These are phyloP conservation scores for Staphylotrichum longicolle DNA, from an alignment of 495 filamentous ascomycete genomes.

Conservation along the genomic window DNA sequence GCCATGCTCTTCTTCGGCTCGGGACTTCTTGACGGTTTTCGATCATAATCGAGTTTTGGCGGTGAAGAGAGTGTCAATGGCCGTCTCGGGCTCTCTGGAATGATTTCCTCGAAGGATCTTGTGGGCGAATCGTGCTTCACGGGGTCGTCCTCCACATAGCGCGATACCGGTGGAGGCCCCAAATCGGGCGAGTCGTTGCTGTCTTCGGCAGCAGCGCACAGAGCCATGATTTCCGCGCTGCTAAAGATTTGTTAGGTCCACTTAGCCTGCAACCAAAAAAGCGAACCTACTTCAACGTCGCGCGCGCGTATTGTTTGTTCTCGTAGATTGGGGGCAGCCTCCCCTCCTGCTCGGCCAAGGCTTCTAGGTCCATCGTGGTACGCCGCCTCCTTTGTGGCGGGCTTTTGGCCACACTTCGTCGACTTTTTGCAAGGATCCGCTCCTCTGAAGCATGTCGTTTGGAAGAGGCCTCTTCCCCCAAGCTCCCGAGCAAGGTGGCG, in stretches of 20 bases:
- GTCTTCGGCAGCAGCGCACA: constrained; percentile 50
- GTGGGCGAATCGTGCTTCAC: constrained; percentile 50
- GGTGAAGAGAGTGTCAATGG: constrained; percentile 3
- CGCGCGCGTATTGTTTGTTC: constrained; percentile 70
- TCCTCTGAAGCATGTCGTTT: constrained; percentile 40
- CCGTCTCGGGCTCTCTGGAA: constrained; percentile 19
- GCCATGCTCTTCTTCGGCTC: constrained; percentile 22
- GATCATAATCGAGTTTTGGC: constrained; percentile 25
- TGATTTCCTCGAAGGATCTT: constrained; percentile 21
- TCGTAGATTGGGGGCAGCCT: constrained; percentile 80
- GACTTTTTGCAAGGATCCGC: constrained; percentile 32
- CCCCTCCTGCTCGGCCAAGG: constrained; percentile 57
- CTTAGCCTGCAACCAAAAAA: too few species aligned
- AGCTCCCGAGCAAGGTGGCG: constrained; percentile 57
- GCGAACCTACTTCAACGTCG: constrained; percentile 66
- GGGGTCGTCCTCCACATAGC: constrained; percentile 60
- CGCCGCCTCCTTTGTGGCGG: constrained; percentile 45
- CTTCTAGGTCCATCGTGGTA: constrained; percentile 53
- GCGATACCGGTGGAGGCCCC: constrained; percentile 63
- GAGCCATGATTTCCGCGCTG: constrained; percentile 46
- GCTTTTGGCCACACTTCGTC: constrained; percentile 36
- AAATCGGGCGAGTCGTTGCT: constrained; percentile 61
- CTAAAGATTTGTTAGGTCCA: constrained; percentile 23
- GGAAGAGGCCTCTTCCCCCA: constrained; percentile 53
- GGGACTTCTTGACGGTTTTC: constrained; percentile 21